Conservation (phyloP, 208 protist species). For the Herpetomonas samuelpessoai region DNA sequence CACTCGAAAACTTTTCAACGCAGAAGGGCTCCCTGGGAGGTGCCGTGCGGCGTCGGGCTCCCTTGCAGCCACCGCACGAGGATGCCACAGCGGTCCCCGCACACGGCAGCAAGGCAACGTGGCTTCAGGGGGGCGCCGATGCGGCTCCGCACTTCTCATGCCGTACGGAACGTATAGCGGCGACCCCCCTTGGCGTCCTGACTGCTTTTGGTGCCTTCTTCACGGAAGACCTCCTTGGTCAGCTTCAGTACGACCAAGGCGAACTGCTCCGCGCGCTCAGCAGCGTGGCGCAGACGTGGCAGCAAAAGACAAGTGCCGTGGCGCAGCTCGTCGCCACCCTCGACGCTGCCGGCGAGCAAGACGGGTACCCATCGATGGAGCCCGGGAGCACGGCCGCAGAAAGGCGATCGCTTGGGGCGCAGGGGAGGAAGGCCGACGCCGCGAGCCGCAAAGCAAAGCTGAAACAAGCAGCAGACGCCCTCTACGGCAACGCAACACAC, state of each 20-base stretch:
- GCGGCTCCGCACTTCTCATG: conserved; percentile 19
- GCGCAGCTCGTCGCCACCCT: conserved; percentile 15
- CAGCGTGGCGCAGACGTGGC: conserved; percentile 38
- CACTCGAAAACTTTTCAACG: conserved; percentile 47
- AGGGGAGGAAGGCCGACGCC: too few relatives aligned
- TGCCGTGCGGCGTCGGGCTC: conserved; percentile 40
- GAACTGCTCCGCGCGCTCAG: conserved; percentile 38
- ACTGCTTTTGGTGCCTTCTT: conserved; percentile 31
- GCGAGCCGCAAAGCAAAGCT: background rate
- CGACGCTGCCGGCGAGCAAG: conserved; percentile 2
- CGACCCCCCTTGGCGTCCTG: conserved; percentile 58
- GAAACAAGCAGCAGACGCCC: background rate
- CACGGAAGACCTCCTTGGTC: conserved; percentile 43
- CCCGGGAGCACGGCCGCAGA: too few relatives aligned
- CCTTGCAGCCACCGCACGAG: too few relatives aligned
- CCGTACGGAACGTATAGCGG: conserved; percentile 14
- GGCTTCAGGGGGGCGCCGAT: too few relatives aligned
- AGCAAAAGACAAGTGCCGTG: conserved; percentile 24
- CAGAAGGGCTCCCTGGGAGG: conserved; percentile 43
- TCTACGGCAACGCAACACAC: background rate
- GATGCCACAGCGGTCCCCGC: too few relatives aligned
- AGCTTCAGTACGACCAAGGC: conserved; percentile 52
- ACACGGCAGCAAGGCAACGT: too few relatives aligned
- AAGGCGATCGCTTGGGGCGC: background rate
- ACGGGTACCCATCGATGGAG: background rate